Percentiles rank a stretch among this genome's conserved stretches.
Conservation (phyloP, 352 stramenopile species). For the Phytophthora pisi region DNA sequence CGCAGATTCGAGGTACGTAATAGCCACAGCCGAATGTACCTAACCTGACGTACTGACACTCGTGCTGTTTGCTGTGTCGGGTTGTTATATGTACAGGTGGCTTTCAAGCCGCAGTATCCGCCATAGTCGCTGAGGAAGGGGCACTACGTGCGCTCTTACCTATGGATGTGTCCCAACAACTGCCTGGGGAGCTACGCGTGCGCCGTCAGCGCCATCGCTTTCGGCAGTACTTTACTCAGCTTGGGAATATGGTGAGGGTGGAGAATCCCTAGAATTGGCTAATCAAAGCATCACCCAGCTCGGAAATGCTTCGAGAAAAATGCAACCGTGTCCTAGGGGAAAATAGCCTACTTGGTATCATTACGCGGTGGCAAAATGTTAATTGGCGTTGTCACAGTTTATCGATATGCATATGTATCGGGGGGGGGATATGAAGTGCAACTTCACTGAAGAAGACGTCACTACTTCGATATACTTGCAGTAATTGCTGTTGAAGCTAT, state of each 20-base stretch:
- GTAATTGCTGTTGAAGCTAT: too few species aligned
- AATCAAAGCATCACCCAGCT: not conserved
- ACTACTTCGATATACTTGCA: too few species aligned
- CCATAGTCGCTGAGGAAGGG: slow-evolving; percentile 34
- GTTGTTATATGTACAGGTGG: slow-evolving; percentile 24
- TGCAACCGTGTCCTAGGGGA: not conserved
- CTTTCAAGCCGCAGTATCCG: slow-evolving; percentile 50
- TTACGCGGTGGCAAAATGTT: not conserved
- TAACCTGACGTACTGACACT: not conserved
- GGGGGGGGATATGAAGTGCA: too few species aligned
- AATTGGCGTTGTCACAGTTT: not conserved
- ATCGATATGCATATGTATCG: not conserved
- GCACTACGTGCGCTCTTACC: slow-evolving; percentile 39
- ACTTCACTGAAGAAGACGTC: too few species aligned
- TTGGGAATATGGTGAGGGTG: slow-evolving; percentile 1
- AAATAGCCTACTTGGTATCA: not conserved
- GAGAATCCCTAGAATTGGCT: not conserved
- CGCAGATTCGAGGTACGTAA: slow-evolving; percentile 43
- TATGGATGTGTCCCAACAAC: slow-evolving; percentile 34
- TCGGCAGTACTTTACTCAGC: slow-evolving; percentile 49
- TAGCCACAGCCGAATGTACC: not conserved
- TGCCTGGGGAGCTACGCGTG: slow-evolving; percentile 42
- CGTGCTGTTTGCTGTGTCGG: slow-evolving; percentile 3
- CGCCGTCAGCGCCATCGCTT: slow-evolving; percentile 66
- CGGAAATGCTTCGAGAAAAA: not conserved